Evolutionary conservation across 148 eudicot species (phyloP).

Genomic region (Tetragonia tetragonoides): DNA sequence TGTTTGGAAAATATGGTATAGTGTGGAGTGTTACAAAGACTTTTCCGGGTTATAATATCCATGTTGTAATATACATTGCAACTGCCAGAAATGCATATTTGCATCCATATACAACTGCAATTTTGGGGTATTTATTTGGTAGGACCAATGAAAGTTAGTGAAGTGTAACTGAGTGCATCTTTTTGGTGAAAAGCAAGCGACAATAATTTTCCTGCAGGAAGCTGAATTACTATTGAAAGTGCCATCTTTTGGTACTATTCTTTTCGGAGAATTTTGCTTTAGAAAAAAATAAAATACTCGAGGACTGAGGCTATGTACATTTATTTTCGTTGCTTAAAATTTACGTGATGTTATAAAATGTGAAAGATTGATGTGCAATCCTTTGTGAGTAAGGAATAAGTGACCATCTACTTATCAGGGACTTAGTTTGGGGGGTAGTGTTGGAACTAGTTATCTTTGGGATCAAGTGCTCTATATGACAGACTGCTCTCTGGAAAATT

Average conservation of each 20-base stretch:
- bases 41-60: not conserved
- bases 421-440: not conserved
- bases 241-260: too few relatives aligned
- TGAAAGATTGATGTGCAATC: not conserved
- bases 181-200: not conserved
- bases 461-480: not conserved
- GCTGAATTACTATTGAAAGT: slow-evolving; percentile 5
- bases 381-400: not conserved
- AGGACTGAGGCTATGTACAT: not conserved
- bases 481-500: not conserved
- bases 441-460: not conserved
- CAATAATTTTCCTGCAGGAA: not conserved
- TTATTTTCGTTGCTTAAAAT: not conserved
- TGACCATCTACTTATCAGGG: not conserved
- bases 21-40: not conserved
- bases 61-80: not conserved
- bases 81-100: not conserved
- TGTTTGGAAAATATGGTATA: not conserved
- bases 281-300: too few relatives aligned
- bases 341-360: not conserved
- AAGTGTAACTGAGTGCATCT: not conserved
- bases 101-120: not conserved
- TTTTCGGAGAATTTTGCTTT: too few relatives aligned
- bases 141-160: not conserved
- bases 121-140: slow-evolving; percentile 4